Evolutionary conservation across 345 rosid genomes (phyloP).

Genomic region (Physaria fendleri): DNA sequence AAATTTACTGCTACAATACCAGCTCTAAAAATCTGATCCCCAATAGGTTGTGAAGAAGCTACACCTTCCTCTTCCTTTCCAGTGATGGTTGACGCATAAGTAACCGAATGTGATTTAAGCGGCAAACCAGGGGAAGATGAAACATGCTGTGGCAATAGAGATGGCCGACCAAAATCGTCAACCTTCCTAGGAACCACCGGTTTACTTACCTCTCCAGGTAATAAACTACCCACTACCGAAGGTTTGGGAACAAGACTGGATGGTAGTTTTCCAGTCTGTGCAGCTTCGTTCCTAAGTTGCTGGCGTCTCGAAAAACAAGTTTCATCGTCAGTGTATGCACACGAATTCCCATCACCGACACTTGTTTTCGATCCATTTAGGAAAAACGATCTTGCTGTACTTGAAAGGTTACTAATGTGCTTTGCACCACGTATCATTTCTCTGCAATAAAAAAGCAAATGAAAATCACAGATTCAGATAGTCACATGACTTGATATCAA

Average conservation of each 20-base stretch:
- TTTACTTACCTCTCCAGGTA: slow-evolving; percentile 35
- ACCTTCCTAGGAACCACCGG: slow-evolving; percentile 36
- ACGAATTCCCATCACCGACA: slow-evolving; percentile 63
- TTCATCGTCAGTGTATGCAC: slow-evolving; percentile 75
- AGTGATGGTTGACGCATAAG: slow-evolving; percentile 37
- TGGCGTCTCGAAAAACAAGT: slow-evolving; percentile 53
- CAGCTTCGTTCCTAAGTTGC: slow-evolving; percentile 35
- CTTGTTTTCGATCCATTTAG: slow-evolving; percentile 56
- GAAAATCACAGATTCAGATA: slow-evolving; percentile 17
- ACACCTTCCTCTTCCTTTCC: slow-evolving; percentile 30
- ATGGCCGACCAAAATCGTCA: slow-evolving; percentile 26
- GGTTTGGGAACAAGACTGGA: slow-evolving; percentile 21
- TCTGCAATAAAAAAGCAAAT: background rate
- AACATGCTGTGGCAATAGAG: slow-evolving; percentile 31
- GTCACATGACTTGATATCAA: background rate
- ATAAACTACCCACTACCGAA: slow-evolving; percentile 26
- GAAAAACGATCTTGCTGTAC: slow-evolving; percentile 59
- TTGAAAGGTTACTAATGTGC: slow-evolving; percentile 64
- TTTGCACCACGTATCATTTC: slow-evolving; percentile 71
- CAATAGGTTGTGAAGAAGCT: slow-evolving; percentile 44
- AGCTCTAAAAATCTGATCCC: slow-evolving; percentile 65
- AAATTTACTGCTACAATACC: slow-evolving; percentile 63
- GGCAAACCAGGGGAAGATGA: slow-evolving; percentile 38
- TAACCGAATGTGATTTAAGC: slow-evolving; percentile 38
- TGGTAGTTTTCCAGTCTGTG: slow-evolving; percentile 37